phyloP scores from a whole-genome alignment of 2,329 filamentous ascomycete species.

The Talaromyces marneffei region DNA sequence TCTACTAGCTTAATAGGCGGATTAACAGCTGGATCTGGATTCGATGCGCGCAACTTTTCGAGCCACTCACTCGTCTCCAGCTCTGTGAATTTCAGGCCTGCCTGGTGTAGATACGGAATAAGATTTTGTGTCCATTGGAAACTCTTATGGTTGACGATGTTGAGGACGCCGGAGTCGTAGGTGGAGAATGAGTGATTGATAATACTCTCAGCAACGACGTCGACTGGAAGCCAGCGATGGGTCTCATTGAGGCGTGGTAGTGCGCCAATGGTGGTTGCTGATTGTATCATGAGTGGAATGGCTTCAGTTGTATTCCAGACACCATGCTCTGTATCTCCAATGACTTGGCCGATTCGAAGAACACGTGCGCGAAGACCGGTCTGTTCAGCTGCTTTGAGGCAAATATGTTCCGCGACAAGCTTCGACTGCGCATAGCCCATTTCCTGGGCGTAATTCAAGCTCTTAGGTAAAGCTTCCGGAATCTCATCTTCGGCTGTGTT shows the following conservation, averaged over 20 bases:
- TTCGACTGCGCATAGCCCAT: conserved; percentile 45
- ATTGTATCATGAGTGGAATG: conserved; percentile 49
- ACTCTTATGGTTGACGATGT: conserved; percentile 11
- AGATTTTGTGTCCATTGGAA: conserved; percentile 48
- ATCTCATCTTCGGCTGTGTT: conserved; percentile 28
- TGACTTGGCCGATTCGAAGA: conserved; percentile 48
- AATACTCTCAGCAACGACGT: conserved; percentile 36
- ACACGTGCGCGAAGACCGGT: conserved; percentile 32
- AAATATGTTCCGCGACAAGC: conserved; percentile 38
- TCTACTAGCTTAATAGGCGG: conserved; percentile 50
- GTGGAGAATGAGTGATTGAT: conserved; percentile 25
- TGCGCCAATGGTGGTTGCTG: conserved; percentile 38
- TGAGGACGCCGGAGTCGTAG: conserved; percentile 13
- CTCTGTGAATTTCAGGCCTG: conserved; percentile 34
- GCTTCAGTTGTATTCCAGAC: conserved; percentile 50
- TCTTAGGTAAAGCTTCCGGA: conserved; percentile 31
- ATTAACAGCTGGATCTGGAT: conserved; percentile 46
- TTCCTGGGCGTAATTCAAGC: conserved; percentile 34
- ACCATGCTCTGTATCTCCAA: conserved; percentile 44
- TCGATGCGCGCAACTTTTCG: conserved; percentile 37
- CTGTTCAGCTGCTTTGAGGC: conserved; percentile 28
- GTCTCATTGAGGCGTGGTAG: conserved; percentile 45
- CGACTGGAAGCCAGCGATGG: conserved; percentile 42
- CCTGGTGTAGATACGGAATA: conserved; percentile 47
- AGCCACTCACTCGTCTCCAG: conserved; percentile 26